Evolutionary conservation across 2,329 filamentous ascomycete species (phyloP).

Genomic region (Pseudopyrenochaeta lycopersici): DNA sequence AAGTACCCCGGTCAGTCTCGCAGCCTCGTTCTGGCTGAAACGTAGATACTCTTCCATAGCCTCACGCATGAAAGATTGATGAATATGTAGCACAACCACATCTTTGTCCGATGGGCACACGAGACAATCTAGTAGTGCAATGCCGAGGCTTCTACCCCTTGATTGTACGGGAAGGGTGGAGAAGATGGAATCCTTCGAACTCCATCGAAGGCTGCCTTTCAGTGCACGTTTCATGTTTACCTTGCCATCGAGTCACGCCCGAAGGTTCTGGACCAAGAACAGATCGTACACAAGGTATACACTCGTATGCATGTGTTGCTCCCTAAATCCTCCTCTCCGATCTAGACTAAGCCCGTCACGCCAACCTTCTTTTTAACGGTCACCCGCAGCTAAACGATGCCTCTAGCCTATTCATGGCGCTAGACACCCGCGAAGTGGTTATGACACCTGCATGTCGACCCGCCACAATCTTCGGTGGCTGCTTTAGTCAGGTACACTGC

Average conservation of each 20-base stretch:
- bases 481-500: conserved; percentile 19
- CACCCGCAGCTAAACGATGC: conserved; percentile 24
- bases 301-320: conserved; percentile 4
- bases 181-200: not conserved
- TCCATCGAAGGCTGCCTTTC: conserved; percentile 1
- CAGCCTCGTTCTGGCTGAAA: not conserved
- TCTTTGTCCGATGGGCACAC: not conserved
- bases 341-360: conserved; percentile 1
- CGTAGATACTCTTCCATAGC: not conserved
- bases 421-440: conserved; percentile 17
- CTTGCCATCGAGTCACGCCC: not conserved
- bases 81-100: not conserved
- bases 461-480: conserved; percentile 17
- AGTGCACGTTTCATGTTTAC: conserved; percentile 7
- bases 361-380: conserved; percentile 20
- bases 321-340: not conserved
- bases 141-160: not conserved
- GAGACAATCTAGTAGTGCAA: not conserved
- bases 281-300: conserved; percentile 5
- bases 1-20: not conserved
- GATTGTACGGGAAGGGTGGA: not conserved
- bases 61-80: not conserved
- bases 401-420: conserved; percentile 18
- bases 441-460: conserved; percentile 23
- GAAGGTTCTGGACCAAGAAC: conserved; percentile 11